Base-by-base conservation (phyloP, 257 asterid species). In the Salvia splendens region DNA sequence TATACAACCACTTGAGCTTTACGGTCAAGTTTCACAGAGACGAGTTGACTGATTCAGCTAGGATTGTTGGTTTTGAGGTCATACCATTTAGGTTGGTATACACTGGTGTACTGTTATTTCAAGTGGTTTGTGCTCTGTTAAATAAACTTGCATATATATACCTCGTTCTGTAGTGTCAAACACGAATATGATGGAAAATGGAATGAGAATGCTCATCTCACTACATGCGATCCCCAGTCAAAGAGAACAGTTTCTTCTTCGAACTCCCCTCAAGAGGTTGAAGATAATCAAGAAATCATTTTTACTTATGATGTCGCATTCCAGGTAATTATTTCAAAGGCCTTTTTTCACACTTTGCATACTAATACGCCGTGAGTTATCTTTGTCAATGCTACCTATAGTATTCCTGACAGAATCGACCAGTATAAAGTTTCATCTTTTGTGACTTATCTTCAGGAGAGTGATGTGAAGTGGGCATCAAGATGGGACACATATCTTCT, bases 391-490 rank as follows among this genome's bases (percentile, higher is more conserved):
- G 42, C 8, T 5, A 38, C 42, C 10, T 6, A 38, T 38, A 38
- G 7, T 2, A 38, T 2, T 6, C 45, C 45, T 40, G 45, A 9
- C 45, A 12, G 45, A 40, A 40, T 40, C 45, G 11, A 40, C 45
- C 11, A 8, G 12, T 8, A 40, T 40, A 24, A 8, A 40, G 8
- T 7, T 40, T 2, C 45, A 32, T 56, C 36, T 40, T 28, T 48
- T 54, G 45, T 53, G 15, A 6, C 28, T 3, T 51, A 56, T 17
- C 64, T 78, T 32, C 84, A 88, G 95, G 93, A 86, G 67, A 88
- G 95, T 74, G 87, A 82, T 71, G 93, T 86, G 75, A 86, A 86
- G 77, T 88, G 96, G 94, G 96, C 96, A 57, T 86, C 95, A 8
- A 79, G 93, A 86, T 88, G 95, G 95, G 95, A 88, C 71, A 78